A percentile compares a stretch with the other conserved stretches of the same genome.
Conservation (phyloP, 306 rosid genomes). For the Astragalus glycyphyllos region DNA sequence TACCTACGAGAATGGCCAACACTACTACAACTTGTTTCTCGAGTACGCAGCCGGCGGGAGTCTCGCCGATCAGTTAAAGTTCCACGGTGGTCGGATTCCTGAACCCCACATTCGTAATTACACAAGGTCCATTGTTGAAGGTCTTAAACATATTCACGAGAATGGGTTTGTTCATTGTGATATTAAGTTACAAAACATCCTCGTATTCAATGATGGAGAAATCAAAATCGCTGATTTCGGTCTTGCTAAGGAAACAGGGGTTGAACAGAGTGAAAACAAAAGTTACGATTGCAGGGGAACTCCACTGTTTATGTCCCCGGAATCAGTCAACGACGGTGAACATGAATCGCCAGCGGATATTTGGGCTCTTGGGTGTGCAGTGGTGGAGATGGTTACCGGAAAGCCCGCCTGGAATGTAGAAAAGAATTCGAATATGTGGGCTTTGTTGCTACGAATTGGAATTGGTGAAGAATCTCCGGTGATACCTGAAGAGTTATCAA, state of each 20-base stretch:
- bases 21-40: conserved; percentile 63
- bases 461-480: conserved; percentile 71
- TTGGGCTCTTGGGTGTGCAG: conserved; percentile 85
- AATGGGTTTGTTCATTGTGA: conserved; percentile 95
- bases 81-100: conserved; percentile 58
- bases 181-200: conserved; percentile 78
- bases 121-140: conserved; percentile 58
- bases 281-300: conserved; percentile 70
- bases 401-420: conserved; percentile 67
- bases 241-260: conserved; percentile 58
- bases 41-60: conserved; percentile 80
- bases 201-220: conserved; percentile 60
- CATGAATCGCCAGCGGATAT: conserved; percentile 67
- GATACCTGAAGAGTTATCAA: conserved; percentile 62
- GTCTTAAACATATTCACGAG: conserved; percentile 63
- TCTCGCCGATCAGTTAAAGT: conserved; percentile 58
- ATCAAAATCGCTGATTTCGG: conserved; percentile 90
- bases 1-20: conserved; percentile 59
- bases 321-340: conserved; percentile 63
- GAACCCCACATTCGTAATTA: conserved; percentile 53
- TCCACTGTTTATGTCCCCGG: conserved; percentile 93
- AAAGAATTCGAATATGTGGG: conserved; percentile 46
- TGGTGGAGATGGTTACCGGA: conserved; percentile 81
- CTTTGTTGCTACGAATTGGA: conserved; percentile 71
- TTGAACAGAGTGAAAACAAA: conserved; percentile 40